Conservation (phyloP, 306 rosid species). For the Ceratonia siliqua region DNA sequence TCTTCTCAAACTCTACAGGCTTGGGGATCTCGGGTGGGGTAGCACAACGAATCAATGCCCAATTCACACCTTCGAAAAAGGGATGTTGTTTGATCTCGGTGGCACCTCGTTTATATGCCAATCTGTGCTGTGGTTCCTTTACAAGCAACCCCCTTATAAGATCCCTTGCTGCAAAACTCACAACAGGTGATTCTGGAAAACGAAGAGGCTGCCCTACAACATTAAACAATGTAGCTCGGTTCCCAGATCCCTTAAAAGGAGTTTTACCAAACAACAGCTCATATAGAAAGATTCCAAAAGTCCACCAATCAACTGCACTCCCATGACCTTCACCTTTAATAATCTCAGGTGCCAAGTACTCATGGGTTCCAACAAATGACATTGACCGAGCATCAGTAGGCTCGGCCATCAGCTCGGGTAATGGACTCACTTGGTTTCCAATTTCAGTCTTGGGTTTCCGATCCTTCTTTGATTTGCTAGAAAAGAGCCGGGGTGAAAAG, state of each 20-base stretch:
- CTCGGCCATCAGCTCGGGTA: constrained; percentile 86
- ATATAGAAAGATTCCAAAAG: constrained; percentile 76
- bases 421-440: constrained; percentile 52
- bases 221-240: constrained; percentile 69
- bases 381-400: constrained; percentile 83
- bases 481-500: constrained; percentile 76
- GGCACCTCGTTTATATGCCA: constrained; percentile 72
- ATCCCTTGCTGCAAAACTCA: constrained; percentile 64
- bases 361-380: constrained; percentile 87
- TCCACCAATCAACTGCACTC: constrained; percentile 94
- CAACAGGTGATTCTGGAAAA: constrained; percentile 60
- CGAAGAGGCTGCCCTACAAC: constrained; percentile 67
- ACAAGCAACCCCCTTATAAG: constrained; percentile 71
- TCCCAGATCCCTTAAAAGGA: constrained; percentile 66
- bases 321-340: constrained; percentile 89
- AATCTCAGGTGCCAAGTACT: constrained; percentile 87
- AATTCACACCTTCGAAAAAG: constrained; percentile 75
- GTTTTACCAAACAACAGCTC: constrained; percentile 78
- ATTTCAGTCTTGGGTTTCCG: constrained; percentile 53
- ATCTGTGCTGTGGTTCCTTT: constrained; percentile 72
- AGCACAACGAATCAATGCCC: constrained; percentile 80
- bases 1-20: constrained; percentile 75
- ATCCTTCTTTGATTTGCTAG: constrained; percentile 42
- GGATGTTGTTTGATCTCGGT: constrained; percentile 84
- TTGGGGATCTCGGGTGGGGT: constrained; percentile 65